Conservation (phyloP, 306 rosid species). For the Rubus parviflorus region DNA sequence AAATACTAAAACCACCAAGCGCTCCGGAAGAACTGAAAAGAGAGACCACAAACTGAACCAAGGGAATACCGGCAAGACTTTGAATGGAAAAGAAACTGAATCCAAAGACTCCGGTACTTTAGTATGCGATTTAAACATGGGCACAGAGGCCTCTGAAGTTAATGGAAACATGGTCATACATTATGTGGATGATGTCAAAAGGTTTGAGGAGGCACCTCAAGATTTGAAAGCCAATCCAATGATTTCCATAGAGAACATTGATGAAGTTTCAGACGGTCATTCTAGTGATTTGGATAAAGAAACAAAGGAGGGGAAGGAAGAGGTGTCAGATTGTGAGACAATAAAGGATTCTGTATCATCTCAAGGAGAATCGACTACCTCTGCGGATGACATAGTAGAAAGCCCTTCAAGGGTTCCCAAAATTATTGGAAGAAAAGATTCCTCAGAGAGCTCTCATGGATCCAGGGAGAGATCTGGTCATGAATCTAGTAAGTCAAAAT, state of each 20-base stretch:
- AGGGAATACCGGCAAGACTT: slow-evolving; percentile 46
- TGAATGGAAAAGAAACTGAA: slow-evolving; percentile 52
- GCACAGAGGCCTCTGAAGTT: slow-evolving; percentile 56
- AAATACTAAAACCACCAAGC: slow-evolving; percentile 54
- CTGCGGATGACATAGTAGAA: slow-evolving; percentile 66
- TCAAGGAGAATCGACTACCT: slow-evolving; percentile 53
- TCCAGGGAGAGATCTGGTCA: slow-evolving; percentile 45
- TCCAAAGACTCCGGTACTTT: slow-evolving; percentile 38
- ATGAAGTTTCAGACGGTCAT: slow-evolving; percentile 49
- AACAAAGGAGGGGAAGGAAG: slow-evolving; percentile 55
- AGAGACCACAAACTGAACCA: slow-evolving; percentile 50
- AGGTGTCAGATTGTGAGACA: slow-evolving; percentile 70
- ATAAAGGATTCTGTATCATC: slow-evolving; percentile 73
- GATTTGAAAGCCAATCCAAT: slow-evolving; percentile 46
- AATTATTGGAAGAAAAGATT: slow-evolving; percentile 32
- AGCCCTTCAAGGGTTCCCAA: slow-evolving; percentile 44
- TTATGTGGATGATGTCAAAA: slow-evolving; percentile 70
- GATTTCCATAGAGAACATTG: slow-evolving; percentile 44
- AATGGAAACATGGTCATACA: slow-evolving; percentile 50
- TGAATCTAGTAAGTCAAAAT: slow-evolving; percentile 40
- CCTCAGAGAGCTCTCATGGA: slow-evolving; percentile 39
- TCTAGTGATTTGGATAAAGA: slow-evolving; percentile 64
- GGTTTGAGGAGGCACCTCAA: slow-evolving; percentile 50
- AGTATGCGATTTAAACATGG: slow-evolving; percentile 53
- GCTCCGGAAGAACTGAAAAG: slow-evolving; percentile 51